Evolutionary conservation across 1,284 basidiomycete genomes (phyloP).

Genomic region (Tetrapyrgos nigripes): DNA sequence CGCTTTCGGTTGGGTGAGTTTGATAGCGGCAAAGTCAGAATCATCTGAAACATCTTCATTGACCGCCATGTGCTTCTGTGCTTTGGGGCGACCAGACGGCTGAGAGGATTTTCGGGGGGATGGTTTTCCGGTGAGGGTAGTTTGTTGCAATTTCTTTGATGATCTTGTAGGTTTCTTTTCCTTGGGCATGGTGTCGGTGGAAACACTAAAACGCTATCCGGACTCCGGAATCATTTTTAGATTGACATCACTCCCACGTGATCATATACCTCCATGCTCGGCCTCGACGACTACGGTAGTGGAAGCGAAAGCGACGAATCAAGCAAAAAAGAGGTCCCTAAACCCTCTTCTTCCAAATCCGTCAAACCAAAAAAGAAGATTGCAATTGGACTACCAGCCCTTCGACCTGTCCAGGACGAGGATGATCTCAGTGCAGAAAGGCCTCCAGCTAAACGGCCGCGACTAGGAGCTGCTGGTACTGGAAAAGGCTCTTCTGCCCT

Average conservation of each 20-base stretch:
- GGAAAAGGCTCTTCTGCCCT: conserved; percentile 71
- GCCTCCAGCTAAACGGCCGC: conserved; percentile 65
- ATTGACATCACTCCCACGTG: too few species aligned
- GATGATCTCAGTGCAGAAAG: conserved; percentile 50
- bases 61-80: conserved; percentile 16
- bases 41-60: conserved; percentile 29
- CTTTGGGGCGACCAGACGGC: conserved; percentile 4
- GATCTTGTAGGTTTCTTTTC: neutral
- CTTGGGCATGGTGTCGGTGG: neutral
- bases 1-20: conserved; percentile 44
- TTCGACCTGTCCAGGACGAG: conserved; percentile 45
- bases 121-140: conserved; percentile 33
- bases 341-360: conserved; percentile 17
- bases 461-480: conserved; percentile 47
- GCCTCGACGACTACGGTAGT: conserved; percentile 77
- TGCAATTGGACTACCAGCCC: conserved; percentile 66
- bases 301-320: conserved; percentile 58
- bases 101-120: conserved; percentile 23
- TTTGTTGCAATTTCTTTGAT: conserved; percentile 33
- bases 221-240: too few species aligned
- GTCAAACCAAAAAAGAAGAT: conserved; percentile 62
- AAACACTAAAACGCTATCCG: too few species aligned
- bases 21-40: conserved; percentile 57
- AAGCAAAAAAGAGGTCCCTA: conserved; percentile 19
- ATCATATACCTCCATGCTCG: too few species aligned